Evolutionary conservation across 768 basidiomycete genomes (phyloP), one percentile per base, ranked within the genome.

Genomic region (Termitomyces sp.): DNA sequence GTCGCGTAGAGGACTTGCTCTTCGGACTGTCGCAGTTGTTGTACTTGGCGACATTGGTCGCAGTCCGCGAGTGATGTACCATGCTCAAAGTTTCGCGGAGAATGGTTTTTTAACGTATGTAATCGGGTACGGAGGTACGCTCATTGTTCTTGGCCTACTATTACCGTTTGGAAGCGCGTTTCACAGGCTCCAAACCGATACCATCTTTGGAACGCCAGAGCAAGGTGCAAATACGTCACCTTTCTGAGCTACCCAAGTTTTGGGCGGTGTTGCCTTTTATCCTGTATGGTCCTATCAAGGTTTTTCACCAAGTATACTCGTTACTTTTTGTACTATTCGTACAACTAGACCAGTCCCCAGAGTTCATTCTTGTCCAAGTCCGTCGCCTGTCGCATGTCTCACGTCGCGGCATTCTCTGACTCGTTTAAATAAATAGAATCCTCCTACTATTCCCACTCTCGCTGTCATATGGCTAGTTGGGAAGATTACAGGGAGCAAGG

Each of bases 21-120:
- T 82, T 32, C 87, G 88, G 18, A 85, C 92, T 3, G 90, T 92
- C n/a, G 91, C 86, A 4, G 85, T 98, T 56, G 75, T 98, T 50
- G 97, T 99, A 14, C 79, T 99, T 10, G 97, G 97, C 10, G 97
- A 99, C 75, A 86, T 99, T 50, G 97, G 96, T 1, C 82, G 97
- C 58, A 94, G 91, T 69, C 97, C 97, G 12, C 81, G 97, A 56
- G 98, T 98, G 93, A 96, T 98, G 93, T 98, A 98, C 71, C 97
- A 99, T 66, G 89, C 96, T 0, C 86, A 96, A 70, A 95, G 91
- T 68, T 91, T 99, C 69, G 89, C 92, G 41, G 82, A 87, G 58
- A 81, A 86, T 55, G 84, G 80, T 5, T 97, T 92, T 71, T 74
- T 82, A 59, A 93, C 93, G 2, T 83, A 85, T 65, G 68, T 99